Base-by-base conservation (phyloP, 805 yeast genomes). In the Candida tallmaniae region DNA sequence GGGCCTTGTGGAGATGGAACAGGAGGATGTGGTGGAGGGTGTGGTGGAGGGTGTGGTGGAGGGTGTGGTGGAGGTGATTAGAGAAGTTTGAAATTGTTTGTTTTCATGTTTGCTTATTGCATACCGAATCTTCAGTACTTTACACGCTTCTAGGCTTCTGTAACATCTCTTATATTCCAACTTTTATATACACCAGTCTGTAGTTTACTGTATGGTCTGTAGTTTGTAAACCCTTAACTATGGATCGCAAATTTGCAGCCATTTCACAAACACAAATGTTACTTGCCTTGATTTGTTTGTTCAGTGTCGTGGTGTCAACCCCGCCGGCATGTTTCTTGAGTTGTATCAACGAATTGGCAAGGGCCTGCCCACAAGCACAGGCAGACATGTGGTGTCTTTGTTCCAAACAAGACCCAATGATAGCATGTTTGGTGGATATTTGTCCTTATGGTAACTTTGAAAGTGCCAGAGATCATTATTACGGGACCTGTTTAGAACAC, bases 261-360 rank as follows among this genome's bases (percentile, higher is more conserved):
- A n/a, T n/a, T n/a, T n/a, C n/a, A n/a, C n/a, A n/a, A n/a, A n/a
- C n/a, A n/a, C n/a, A n/a, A n/a, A n/a, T n/a, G n/a, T n/a, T n/a
- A n/a, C n/a, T n/a, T n/a, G n/a, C n/a, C n/a, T n/a, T 22, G 9
- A n/a, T 27, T 14, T 21, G n/a, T 21, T 27, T 26, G 10, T 13
- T 20, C 15, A 15, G 13, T n/a, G 22, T 23, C 12, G 29, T 23
- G 3, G 11, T 18, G 3, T 9, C 32, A 8, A 35, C 75, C 0
- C 76, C 77, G 3, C 78, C 77, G 7, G 74, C 76, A 7, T 73
- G 78, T 43, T 65, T 70, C 41, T 42, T 71, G 13, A 44, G 64
- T 23, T 73, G 78, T 46, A 41, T 67, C 25, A 58, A 57, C 35
- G 60, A 50, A 14, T 48, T 69, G 5, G 42, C 74, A 9, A 48